Conservation (phyloP, 2,329 filamentous ascomycete species). For the Ophiostoma triangulosporum region DNA sequence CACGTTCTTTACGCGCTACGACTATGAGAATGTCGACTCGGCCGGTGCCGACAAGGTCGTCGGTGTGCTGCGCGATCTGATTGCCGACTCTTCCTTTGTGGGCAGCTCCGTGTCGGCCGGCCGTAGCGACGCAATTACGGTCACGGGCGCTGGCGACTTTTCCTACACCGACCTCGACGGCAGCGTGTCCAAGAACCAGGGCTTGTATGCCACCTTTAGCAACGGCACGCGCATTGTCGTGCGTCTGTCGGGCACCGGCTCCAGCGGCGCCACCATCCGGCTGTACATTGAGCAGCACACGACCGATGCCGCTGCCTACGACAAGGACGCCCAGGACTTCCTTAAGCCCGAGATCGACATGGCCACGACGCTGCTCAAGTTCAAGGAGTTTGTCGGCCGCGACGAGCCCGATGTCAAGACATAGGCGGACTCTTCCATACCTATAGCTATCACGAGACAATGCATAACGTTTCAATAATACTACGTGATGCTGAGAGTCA, state of each 20-base stretch:
- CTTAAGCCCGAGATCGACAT: slow-evolving; percentile 80
- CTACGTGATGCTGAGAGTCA: no score
- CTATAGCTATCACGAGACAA: no score
- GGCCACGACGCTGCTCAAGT: slow-evolving; percentile 72
- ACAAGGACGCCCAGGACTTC: slow-evolving; percentile 80
- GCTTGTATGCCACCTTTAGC: slow-evolving; percentile 86
- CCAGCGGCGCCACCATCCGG: slow-evolving; percentile 88
- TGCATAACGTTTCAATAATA: no score
- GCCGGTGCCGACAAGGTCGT: slow-evolving; percentile 87
- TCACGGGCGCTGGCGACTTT: slow-evolving; percentile 86
- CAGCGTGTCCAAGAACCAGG: slow-evolving; percentile 89
- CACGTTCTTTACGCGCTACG: slow-evolving; percentile 97
- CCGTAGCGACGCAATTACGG: slow-evolving; percentile 43
- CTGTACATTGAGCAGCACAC: slow-evolving; percentile 97
- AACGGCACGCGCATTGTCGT: slow-evolving; percentile 93
- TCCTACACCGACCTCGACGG: slow-evolving; percentile 98
- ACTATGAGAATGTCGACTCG: slow-evolving; percentile 90
- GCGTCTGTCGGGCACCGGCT: slow-evolving; percentile 86
- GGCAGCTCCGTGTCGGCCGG: slow-evolving; percentile 66
- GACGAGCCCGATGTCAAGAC: slow-evolving; percentile 96
- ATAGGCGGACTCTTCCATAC: slow-evolving; percentile 31
- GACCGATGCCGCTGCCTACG: slow-evolving; percentile 63
- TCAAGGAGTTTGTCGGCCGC: slow-evolving; percentile 85
- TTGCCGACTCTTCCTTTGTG: slow-evolving; percentile 61
- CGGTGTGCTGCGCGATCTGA: slow-evolving; percentile 62